Evolutionary conservation across 768 basidiomycete genomes (phyloP), one percentile per base, ranked within the genome.

Genomic region (Podaxis sp.): DNA sequence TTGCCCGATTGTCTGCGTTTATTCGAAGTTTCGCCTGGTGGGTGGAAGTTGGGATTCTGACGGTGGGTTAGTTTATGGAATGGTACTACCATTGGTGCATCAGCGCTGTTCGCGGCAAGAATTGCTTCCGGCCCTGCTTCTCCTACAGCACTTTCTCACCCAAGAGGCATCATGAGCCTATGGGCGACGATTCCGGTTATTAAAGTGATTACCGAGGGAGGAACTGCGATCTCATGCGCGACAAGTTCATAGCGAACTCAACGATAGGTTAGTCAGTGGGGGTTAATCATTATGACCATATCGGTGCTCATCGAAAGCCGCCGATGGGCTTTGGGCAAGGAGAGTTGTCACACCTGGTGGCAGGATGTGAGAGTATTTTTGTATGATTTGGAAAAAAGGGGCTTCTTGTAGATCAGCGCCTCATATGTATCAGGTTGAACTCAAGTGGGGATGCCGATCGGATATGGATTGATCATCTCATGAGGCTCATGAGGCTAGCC

Each of bases 371-470:
- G 28, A 49, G 28, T 13, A 58, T 48, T 30, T 15, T 26, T 28
- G 53, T n/a, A 38, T 26, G 24, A 46, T 30, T 53, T 57, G 38
- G 49, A 28, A 52, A 38, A 51, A 41, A 24, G 37, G 58, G 57
- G 57, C 57, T 58, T 57, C 56, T 44, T 37, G 57, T 58, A 13
- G 57, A 58, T 58, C 57, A 58, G 36, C 26, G 12, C 12, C 8
- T 50, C 11, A 50, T 48, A 22, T 48, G n/a, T 10, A 48, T 8
- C 46, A 22, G 8, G 20, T 22, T 49, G 28, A 30, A 20, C 22
- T 50, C 48, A 50, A 26, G 48, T 50, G 44, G 44, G n/a, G 44
- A 6, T 54, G 17, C n/a, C 13, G 52, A 36, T 54, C 52, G n/a
- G 52, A 54, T 54, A 36, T 54, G 52, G 52, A 36, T 54, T 54